Conservation (phyloP, 345 rosid genomes). For the Aethionema arabicum region DNA sequence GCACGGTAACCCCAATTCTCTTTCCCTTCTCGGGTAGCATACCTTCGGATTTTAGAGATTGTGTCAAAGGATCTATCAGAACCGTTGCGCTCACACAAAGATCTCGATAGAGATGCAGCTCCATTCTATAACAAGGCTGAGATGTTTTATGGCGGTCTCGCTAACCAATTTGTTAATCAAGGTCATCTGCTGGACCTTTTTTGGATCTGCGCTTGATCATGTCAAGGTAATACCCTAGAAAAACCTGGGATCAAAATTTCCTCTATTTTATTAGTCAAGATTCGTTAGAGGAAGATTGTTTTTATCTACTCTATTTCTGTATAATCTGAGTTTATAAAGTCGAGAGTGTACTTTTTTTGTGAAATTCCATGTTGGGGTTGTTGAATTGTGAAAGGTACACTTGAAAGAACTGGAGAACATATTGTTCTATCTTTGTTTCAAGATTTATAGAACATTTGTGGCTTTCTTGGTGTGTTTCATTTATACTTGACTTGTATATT, state of each 20-base stretch:
- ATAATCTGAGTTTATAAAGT: conserved; percentile 2
- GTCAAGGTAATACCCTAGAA: conserved; percentile 9
- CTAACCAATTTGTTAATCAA: conserved; percentile 95
- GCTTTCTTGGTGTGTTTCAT: too few relatives aligned
- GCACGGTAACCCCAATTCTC: too few relatives aligned
- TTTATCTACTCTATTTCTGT: conserved; percentile 2
- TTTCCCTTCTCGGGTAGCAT: too few relatives aligned
- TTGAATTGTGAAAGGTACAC: conserved; percentile 97
- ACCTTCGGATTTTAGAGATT: conserved; percentile 60
- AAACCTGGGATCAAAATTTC: conserved; percentile 1
- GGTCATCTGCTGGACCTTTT: conserved; percentile 98
- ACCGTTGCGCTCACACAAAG: conserved; percentile 98
- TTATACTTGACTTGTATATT: too few relatives aligned
- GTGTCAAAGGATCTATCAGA: conserved; percentile 94
- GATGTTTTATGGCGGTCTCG: conserved; percentile 79
- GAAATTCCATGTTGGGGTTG: conserved; percentile 77
- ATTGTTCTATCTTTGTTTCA: conserved; percentile 94
- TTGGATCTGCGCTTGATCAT: conserved; percentile 98
- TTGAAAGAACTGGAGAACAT: conserved; percentile 96
- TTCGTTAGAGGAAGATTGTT: conserved; percentile 16
- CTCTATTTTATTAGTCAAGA: conserved; percentile 16
- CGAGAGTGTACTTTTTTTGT: background rate
- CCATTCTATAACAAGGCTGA: conserved; percentile 95
- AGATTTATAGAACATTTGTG: too few relatives aligned
- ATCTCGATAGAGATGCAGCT: conserved; percentile 99